Evolutionary conservation across 1,139 yeast genomes (phyloP).

Genomic region (Debaryomycetaceae sp.): DNA sequence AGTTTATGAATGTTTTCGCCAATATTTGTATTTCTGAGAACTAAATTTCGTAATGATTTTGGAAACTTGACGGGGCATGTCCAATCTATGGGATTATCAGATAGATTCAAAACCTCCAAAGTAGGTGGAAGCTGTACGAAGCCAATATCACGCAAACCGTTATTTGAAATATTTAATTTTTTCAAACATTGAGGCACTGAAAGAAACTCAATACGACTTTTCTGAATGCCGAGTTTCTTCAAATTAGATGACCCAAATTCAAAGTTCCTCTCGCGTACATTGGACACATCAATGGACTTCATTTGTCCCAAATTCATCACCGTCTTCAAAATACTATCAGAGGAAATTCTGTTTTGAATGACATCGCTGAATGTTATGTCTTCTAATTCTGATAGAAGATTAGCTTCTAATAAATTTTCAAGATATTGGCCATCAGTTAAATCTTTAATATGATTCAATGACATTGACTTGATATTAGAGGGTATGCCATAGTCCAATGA

Average conservation of each 20-base stretch:
- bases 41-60: conserved; percentile 11
- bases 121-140: conserved; percentile 5
- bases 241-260: neutral
- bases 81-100: conserved; percentile 27
- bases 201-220: conserved; percentile 1
- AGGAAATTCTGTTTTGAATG: conserved; percentile 3
- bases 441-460: conserved; percentile 14
- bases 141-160: conserved; percentile 11
- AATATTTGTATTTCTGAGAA: conserved; percentile 18
- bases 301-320: conserved; percentile 4
- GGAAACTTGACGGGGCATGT: conserved; percentile 11
- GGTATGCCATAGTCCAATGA: conserved; percentile 12
- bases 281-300: conserved; percentile 2
- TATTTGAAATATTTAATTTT: conserved; percentile 13
- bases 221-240: neutral
- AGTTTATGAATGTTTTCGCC: conserved; percentile 12
- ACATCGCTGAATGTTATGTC: conserved; percentile 4
- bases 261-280: conserved; percentile 1
- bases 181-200: conserved; percentile 10
- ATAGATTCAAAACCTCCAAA: conserved; percentile 14
- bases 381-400: conserved; percentile 4
- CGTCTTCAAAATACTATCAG: neutral
- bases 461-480: conserved; percentile 6
- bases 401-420: conserved; percentile 9
- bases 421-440: conserved; percentile 10